phyloP scores from a whole-genome alignment of 495 filamentous ascomycete species.

The Aspergillus kassunensis region DNA sequence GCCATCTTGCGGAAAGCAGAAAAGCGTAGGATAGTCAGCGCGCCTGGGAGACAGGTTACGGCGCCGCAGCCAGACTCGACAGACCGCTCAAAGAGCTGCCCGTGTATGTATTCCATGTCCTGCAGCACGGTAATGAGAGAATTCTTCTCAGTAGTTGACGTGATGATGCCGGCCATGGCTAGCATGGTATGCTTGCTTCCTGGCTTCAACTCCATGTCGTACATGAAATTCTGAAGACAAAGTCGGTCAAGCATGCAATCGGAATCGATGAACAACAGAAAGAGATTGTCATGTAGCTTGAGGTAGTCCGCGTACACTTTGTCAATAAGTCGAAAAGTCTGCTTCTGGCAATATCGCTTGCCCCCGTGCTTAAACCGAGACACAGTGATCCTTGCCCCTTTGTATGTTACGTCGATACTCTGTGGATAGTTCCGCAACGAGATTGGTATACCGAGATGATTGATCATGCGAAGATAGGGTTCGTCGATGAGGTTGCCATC shows the following conservation, averaged over 20 bases:
- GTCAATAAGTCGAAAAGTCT: slow-evolving; percentile 92
- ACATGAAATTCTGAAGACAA: slow-evolving; percentile 97
- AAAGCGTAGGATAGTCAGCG: slow-evolving; percentile 90
- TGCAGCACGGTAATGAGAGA: slow-evolving; percentile 88
- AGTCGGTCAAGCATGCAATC: slow-evolving; percentile 93
- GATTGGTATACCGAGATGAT: slow-evolving; percentile 80
- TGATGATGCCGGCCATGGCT: slow-evolving; percentile 98
- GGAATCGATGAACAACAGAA: slow-evolving; percentile 96
- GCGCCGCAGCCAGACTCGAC: slow-evolving; percentile 95
- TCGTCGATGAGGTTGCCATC: slow-evolving; percentile 88
- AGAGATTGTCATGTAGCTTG: slow-evolving; percentile 84
- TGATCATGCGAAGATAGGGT: slow-evolving; percentile 82
- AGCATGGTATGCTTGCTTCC: slow-evolving; percentile 91
- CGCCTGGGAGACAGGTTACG: slow-evolving; percentile 92
- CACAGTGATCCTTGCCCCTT: slow-evolving; percentile 78
- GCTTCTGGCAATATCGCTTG: slow-evolving; percentile 90
- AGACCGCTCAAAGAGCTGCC: slow-evolving; percentile 93
- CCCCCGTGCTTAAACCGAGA: slow-evolving; percentile 93
- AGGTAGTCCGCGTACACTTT: slow-evolving; percentile 88
- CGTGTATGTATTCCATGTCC: slow-evolving; percentile 98
- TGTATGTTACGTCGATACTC: slow-evolving; percentile 88
- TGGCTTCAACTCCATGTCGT: slow-evolving; percentile 97
- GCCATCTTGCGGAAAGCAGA: slow-evolving; percentile 97
- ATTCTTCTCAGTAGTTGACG: slow-evolving; percentile 86
- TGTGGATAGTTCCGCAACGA: slow-evolving; percentile 74